phyloP scores from a whole-genome alignment of 768 basidiomycete species.

The Termitomyces sp. region DNA sequence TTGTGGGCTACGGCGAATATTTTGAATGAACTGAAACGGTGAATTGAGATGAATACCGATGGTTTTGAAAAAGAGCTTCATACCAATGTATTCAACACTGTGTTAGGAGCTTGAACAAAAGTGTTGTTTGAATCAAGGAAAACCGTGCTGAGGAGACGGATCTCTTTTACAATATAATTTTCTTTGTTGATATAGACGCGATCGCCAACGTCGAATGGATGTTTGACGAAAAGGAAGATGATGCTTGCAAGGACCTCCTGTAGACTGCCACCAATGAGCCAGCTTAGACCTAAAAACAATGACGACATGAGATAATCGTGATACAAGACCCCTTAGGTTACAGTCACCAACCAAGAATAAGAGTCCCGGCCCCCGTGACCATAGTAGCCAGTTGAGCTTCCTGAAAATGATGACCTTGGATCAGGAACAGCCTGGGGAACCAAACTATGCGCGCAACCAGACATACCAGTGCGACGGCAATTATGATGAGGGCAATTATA shows the following conservation, averaged over 20 bases:
- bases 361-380: constrained; percentile 68
- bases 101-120: constrained; percentile 70
- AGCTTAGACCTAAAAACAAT: constrained; percentile 54
- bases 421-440: not conserved
- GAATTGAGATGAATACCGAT: not conserved
- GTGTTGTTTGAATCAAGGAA: constrained; percentile 58
- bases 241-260: constrained; percentile 80
- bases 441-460: not conserved
- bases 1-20: constrained; percentile 67
- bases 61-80: not conserved
- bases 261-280: constrained; percentile 79
- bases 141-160: constrained; percentile 73
- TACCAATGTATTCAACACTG: constrained; percentile 49
- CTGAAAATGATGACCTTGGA: constrained; percentile 24
- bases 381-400: constrained; percentile 70
- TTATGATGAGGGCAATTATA: constrained; percentile 66
- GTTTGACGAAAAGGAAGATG: constrained; percentile 89
- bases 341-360: constrained; percentile 37
- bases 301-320: not conserved
- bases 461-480: constrained; percentile 73
- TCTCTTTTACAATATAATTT: constrained; percentile 80
- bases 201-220: constrained; percentile 81
- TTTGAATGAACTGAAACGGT: constrained; percentile 53
- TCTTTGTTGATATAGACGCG: constrained; percentile 48
- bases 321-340: not conserved